Evolutionary conservation across 805 yeast genomes (phyloP).

Genomic region (Metschnikowia proteae): DNA sequence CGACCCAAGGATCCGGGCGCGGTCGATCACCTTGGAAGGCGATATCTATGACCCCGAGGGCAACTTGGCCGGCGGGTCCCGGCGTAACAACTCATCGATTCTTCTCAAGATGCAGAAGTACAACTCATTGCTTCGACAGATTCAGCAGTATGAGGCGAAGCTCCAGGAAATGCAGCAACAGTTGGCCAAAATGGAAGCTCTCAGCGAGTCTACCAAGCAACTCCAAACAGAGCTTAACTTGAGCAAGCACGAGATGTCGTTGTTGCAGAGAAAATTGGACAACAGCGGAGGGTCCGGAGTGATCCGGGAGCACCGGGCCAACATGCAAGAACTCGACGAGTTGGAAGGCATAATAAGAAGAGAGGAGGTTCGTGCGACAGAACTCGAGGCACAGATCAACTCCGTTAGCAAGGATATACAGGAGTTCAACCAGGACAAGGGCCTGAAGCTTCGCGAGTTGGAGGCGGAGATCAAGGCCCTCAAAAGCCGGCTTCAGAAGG

Average conservation of each 20-base stretch:
- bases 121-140: conserved; percentile 42
- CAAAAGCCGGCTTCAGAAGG: conserved; percentile 30
- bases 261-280: conserved; percentile 52
- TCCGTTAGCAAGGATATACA: conserved; percentile 69
- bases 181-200: conserved; percentile 38
- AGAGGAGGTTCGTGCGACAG: conserved; percentile 21
- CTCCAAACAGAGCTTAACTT: conserved; percentile 58
- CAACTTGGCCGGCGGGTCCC: conserved; percentile 91
- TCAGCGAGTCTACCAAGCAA: conserved; percentile 48
- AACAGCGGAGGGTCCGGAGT: conserved; percentile 55
- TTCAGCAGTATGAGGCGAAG: conserved; percentile 41
- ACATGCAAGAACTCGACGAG: conserved; percentile 42
- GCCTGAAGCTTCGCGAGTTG: conserved; percentile 68
- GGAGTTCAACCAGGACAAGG: conserved; percentile 78
- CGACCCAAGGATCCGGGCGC: conserved; percentile 71
- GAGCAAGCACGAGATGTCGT: conserved; percentile 55
- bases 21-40: conserved; percentile 88
- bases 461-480: conserved; percentile 46
- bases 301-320: conserved; percentile 46
- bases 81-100: conserved; percentile 55
- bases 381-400: conserved; percentile 42
- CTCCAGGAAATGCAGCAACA: conserved; percentile 38
- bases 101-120: conserved; percentile 64
- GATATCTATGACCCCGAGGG: conserved; percentile 97
- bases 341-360: conserved; percentile 41